Evolutionary conservation across 2,329 filamentous ascomycete genomes (phyloP), one percentile per base, ranked within the genome.

Genomic region (Exophiala aquamarina): DNA sequence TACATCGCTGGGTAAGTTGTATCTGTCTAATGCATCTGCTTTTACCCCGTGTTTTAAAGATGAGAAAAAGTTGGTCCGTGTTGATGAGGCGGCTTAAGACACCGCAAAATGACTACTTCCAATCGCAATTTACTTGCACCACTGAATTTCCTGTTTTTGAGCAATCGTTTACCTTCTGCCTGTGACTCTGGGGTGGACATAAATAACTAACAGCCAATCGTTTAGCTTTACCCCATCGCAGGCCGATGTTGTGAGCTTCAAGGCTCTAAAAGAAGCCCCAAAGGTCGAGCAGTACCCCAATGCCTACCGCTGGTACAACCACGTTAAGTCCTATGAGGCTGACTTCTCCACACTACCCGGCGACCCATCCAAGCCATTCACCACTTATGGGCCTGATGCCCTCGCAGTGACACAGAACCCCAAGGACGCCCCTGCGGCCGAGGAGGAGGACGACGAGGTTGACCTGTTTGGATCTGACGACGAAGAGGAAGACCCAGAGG

Each of bases 251-350:
- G 87, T 86, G 73, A 83, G 83, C 76, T 97, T 87, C 87, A 95
- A 97, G 83, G 87, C 87, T 66, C 73, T 96, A 70, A 84, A 79
- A 66, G 74, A 78, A 62, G 73, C 82, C 52, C 93, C 93, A 63
- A 83, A 86, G 61, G 81, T 86, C 65, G 78, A 79, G 71, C 95
- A 95, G 79, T 95, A 87, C 84, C 90, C 92, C 66, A 80, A 95
- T 77, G 90, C 87, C 67, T 89, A 89, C 68, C 87, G 93, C 73
- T 98, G 93, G 93, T 96, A 95, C 84, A 95, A 94, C 83, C 92
- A 98, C 83, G 89, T 96, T 69, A 83, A 87, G 71, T 87, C 87
- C 63, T 95, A 88, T 78, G 85, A 94, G 81, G 80, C 86, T 61
- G 92, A 97, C 74, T 97, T 97, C 78, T 79, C 86, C 65, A 87